These are phyloP conservation scores for Acidiella bohemica DNA, from an alignment of 495 filamentous ascomycete genomes.

Conservation along the genomic window DNA sequence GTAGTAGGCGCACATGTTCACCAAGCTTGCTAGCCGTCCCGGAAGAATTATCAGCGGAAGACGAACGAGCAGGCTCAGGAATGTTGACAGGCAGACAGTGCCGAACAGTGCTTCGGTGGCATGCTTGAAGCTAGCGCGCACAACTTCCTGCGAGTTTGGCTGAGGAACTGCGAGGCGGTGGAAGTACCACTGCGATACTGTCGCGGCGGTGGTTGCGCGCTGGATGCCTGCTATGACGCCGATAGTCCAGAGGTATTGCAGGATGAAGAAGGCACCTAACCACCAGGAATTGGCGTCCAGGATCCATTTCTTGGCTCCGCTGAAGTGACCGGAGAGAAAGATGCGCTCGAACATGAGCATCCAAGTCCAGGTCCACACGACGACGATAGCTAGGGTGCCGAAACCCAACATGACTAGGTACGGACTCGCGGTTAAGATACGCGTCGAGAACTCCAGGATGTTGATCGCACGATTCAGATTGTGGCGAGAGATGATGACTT, in stretches of 20 bases:
- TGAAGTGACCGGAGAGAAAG: conserved; percentile 74
- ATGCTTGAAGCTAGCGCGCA: conserved; percentile 68
- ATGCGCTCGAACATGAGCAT: conserved; percentile 91
- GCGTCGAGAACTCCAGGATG: conserved; percentile 81
- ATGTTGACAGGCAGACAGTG: conserved; percentile 73
- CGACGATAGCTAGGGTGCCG: conserved; percentile 56
- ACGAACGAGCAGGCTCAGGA: conserved; percentile 66
- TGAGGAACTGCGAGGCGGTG: conserved; percentile 73
- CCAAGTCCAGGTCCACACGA: conserved; percentile 91
- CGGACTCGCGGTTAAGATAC: conserved; percentile 73
- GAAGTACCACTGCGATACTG: conserved; percentile 98
- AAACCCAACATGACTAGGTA: conserved; percentile 73
- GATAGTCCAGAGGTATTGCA: conserved; percentile 92
- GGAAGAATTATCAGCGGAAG: conserved; percentile 79
- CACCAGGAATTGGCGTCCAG: conserved; percentile 82
- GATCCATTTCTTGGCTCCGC: conserved; percentile 44
- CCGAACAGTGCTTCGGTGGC: conserved; percentile 79
- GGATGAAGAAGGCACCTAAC: conserved; percentile 74
- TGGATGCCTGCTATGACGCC: conserved; percentile 75
- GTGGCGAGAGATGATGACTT: conserved; percentile 64
- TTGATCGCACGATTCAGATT: conserved; percentile 65
- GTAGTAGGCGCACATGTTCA: conserved; percentile 53
- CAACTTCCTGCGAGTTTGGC: conserved; percentile 60
- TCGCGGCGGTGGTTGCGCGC: conserved; percentile 81
- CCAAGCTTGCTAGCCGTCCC: conserved; percentile 48